Evolutionary conservation across 2,329 filamentous ascomycete species (phyloP), one percentile per base, ranked within the genome.

Genomic region (Verticillium nonalfalfae): DNA sequence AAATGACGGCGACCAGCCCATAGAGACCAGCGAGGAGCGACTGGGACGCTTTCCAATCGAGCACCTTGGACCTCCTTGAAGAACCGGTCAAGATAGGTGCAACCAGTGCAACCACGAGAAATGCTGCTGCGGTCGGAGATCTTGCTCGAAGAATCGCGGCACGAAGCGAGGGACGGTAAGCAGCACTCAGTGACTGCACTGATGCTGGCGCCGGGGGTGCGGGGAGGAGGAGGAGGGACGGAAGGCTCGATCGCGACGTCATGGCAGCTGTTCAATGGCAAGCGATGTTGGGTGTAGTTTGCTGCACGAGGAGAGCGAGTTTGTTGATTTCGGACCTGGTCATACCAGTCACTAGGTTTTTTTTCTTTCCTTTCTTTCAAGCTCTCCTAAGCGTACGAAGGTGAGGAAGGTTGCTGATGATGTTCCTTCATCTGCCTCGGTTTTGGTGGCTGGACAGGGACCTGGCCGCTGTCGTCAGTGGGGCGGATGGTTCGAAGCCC

Each of bases 1-100:
- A 91, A n/a, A 91, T 79, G 56, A 87, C 78, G 38, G 89, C 89
- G 61, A 95, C 79, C 58, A 97, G 81, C 68, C 87, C 87, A 79
- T 98, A 98, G 31, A 96, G 72, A 33, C 85, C 84, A 2, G 90
- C 90, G 26, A 97, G 76, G 5, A 94, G 79, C n/a, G 82, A 80
- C 73, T 97, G 92, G 0, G 87, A 83, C n/a, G 81, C 76, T 38
- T 80, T 71, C 82, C 93, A 96, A 18, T 84, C 78, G 56, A 84
- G 76, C 31, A 82, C 78, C 67, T 83, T 81, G 56, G 83, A 79
- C 35, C 76, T 63, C 26, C 76, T 75, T 31, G 78, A 76, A 36
- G 76, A 75, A 21, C 83, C 81, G 56, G 80, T 76, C 13, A 93
- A 79, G 59, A 89, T 78, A 2, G 88, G 85, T 57, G 84, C 83